Evolutionary conservation across 768 basidiomycete species (phyloP), one percentile per base, ranked within the genome.

Genomic region (Lentinus tigrinus): DNA sequence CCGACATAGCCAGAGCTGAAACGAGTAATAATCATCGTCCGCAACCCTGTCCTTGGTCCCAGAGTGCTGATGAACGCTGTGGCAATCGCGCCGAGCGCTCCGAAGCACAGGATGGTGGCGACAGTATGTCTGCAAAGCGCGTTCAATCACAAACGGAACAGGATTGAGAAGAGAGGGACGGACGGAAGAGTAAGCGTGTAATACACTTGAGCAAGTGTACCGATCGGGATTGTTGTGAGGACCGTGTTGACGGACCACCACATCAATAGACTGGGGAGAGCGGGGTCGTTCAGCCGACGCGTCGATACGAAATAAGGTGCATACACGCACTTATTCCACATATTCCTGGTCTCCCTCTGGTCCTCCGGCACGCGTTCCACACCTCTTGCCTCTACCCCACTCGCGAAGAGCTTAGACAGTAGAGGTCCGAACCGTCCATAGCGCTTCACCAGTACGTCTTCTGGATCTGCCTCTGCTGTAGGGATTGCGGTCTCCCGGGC

Each of bases 331-430:
- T 77, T 77, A 64, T 78, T 79, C 75, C 77, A 78, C 14, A 72
- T 63, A 56, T 79, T 75, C 56, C 77, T 78, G 1, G 60, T 68
- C 51, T 77, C 75, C 58, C 79, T 63, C 67, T 81, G 75, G 56
- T 77, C 67, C 64, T 83, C 82, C 16, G 78, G 79, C 0, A 83
- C 78, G 13, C 82, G 77, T 60, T 82, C 82, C 6, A 84, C 77
- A 19, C 82, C 82, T 66, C 79, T 70, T 4, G 80, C 81, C 66
- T 84, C 82, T 19, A 83, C 78, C 47, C 81, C 81, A 52, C 70
- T 77, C 16, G 72, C 68, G 64, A 82, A 81, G 13, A 81, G 68
- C 63, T 66, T 75, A 42, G 60, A 61, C 24, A 70, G 52, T 27
- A 66, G 47, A 2, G 65, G 64, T 7, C 68, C 68, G 27, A 69